Base-by-base conservation (phyloP, 345 rosid species). In the Pistacia atlantica region DNA sequence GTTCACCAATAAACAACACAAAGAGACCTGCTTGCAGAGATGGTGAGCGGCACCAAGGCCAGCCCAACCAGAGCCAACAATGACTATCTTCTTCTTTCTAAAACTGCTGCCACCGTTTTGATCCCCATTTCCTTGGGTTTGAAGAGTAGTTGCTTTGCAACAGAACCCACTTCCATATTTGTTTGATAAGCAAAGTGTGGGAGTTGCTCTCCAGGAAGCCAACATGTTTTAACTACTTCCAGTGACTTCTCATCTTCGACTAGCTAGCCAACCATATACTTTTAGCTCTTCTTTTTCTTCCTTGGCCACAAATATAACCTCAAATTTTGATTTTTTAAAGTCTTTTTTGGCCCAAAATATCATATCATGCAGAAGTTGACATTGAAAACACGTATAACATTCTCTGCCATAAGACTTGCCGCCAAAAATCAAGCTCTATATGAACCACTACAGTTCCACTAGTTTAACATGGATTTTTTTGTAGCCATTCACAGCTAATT, bases 1-100 rank as follows among this genome's bases (percentile, higher is more conserved):
- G 28, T 42, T 25, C 28, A 37, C 72, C 48, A 38, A 13, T 28
- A 56, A 13, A 55, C 14, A 8, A 60, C 31, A 20, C 16, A 61
- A 59, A 46, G 6, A 72, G 6, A 81, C 91, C 88, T 85, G 92
- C 54, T 85, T 83, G 84, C 82, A 77, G 14, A 88, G 92, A 71
- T 89, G 91, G 67, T 87, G 80, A 67, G 94, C 94, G 22, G 91
- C 92, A 55, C 90, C 90, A 54, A 83, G 91, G 45, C 90, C 89
- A 31, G 89, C 84, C 92, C 93, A 89, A 62, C 93, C 92, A n/a
- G 87, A 87, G 51, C 96, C 93, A 76, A 87, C 83, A 16, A 89
- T 79, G 57, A 81, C 84, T 6, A 80, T 84, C 69, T 87, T 87
- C 83, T 85, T 88, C 62, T 62, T 81, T 49, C 65, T 75, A 2